These are phyloP conservation scores for Boletus rufocinnamomeus DNA, from an alignment of 768 basidiomycete species.

Conservation along the genomic window DNA sequence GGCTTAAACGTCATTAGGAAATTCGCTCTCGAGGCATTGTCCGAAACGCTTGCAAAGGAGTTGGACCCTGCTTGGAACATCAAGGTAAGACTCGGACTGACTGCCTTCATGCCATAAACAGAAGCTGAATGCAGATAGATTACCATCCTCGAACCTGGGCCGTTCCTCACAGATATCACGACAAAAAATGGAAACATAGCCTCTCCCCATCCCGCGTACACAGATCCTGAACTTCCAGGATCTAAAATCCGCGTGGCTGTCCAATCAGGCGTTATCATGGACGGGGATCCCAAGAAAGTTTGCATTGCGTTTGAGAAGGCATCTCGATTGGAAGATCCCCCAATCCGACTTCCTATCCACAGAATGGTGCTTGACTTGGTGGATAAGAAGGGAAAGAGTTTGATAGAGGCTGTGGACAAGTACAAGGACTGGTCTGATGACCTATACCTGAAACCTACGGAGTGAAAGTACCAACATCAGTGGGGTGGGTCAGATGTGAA, in stretches of 20 bases:
- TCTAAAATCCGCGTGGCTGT: constrained; percentile 6
- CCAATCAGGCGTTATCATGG: not conserved
- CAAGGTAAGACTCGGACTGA: constrained; percentile 21
- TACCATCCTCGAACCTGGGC: constrained; percentile 27
- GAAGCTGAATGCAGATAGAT: constrained; percentile 9
- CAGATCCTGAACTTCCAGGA: constrained; percentile 9
- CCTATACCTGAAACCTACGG: constrained; percentile 18
- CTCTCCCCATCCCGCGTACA: constrained; percentile 22
- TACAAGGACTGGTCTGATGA: constrained; percentile 30
- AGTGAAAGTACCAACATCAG: not conserved
- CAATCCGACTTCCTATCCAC: constrained; percentile 26
- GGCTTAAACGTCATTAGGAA: constrained; percentile 12
- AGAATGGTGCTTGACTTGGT: not conserved
- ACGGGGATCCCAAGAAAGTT: constrained; percentile 26
- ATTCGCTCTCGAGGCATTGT: constrained; percentile 33
- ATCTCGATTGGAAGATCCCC: constrained; percentile 23
- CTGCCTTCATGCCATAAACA: no score
- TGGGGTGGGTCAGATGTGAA: no score
- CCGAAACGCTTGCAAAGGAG: constrained; percentile 20
- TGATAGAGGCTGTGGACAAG: constrained; percentile 18
- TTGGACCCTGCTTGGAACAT: constrained; percentile 23
- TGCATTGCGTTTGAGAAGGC: constrained; percentile 22
- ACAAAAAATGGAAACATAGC: not conserved
- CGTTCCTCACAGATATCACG: constrained; percentile 12
- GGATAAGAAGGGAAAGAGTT: constrained; percentile 14